phyloP scores from a whole-genome alignment of 2,329 filamentous ascomycete species.

The Exophiala bonariae region DNA sequence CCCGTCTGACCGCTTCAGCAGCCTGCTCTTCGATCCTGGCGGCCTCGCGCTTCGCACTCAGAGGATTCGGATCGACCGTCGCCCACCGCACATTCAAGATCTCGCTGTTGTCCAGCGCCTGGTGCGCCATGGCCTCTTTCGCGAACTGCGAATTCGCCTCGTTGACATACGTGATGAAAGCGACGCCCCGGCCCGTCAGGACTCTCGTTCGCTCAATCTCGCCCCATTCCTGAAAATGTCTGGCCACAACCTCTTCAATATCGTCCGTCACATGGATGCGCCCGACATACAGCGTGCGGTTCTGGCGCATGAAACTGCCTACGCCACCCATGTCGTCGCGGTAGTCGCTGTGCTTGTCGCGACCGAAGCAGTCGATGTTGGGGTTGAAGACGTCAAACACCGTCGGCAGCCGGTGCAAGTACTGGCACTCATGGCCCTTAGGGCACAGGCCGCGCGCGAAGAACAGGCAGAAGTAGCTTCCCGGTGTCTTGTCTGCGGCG shows the following conservation, averaged over 20 bases:
- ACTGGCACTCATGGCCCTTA: slow-evolving; percentile 89
- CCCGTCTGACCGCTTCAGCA: slow-evolving; percentile 85
- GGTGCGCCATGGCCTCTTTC: slow-evolving; percentile 94
- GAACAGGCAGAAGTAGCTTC: slow-evolving; percentile 89
- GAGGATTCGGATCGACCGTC: slow-evolving; percentile 91
- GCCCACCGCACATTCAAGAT: slow-evolving; percentile 96
- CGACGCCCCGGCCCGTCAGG: slow-evolving; percentile 84
- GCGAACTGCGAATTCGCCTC: slow-evolving; percentile 88
- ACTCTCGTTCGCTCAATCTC: slow-evolving; percentile 86
- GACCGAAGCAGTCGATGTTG: slow-evolving; percentile 91
- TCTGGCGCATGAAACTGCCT: slow-evolving; percentile 89
- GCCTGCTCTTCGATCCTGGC: slow-evolving; percentile 91
- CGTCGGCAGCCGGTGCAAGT: slow-evolving; percentile 83
- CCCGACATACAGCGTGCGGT: slow-evolving; percentile 89
- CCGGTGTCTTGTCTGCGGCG: slow-evolving; percentile 71
- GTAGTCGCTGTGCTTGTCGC: slow-evolving; percentile 91
- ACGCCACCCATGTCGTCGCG: slow-evolving; percentile 98
- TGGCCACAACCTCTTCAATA: slow-evolving; percentile 91
- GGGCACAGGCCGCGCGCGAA: slow-evolving; percentile 82
- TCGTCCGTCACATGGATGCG: slow-evolving; percentile 94
- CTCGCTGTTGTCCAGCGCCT: slow-evolving; percentile 86
- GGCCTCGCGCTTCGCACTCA: slow-evolving; percentile 89
- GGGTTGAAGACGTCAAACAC: slow-evolving; percentile 89
- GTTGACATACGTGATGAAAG: slow-evolving; percentile 91
- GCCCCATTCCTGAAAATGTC: slow-evolving; percentile 97